Percentiles rank a stretch among this genome's conserved stretches.
Conservation (phyloP, 352 stramenopile species). For the Phytophthora sp. region DNA sequence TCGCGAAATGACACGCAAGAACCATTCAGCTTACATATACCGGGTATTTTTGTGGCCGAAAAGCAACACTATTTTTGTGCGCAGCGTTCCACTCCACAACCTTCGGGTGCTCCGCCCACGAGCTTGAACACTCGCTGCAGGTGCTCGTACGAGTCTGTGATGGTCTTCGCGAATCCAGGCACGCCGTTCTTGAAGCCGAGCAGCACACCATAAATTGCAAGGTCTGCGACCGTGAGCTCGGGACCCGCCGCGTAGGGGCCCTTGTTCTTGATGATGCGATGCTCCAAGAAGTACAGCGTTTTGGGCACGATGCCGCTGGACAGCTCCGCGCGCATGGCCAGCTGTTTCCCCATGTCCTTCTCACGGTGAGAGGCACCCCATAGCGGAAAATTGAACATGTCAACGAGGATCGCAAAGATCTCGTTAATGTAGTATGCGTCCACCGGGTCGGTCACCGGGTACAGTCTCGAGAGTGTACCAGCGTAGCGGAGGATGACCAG, state of each 20-base stretch:
- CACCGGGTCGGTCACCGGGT: constrained; percentile 46
- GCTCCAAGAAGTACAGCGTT: constrained; percentile 51
- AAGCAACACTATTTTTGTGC: constrained; percentile 20
- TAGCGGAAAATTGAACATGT: constrained; percentile 45
- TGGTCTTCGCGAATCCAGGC: constrained; percentile 33
- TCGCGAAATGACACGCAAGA: too few species aligned
- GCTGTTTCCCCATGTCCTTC: constrained; percentile 42
- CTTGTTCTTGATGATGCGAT: constrained; percentile 50
- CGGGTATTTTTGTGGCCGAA: too few species aligned
- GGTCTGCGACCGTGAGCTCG: constrained; percentile 55
- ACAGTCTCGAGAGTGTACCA: constrained; percentile 58
- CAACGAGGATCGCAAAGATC: constrained; percentile 44
- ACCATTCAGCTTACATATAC: too few species aligned
- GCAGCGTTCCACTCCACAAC: constrained; percentile 63
- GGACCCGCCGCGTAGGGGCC: constrained; percentile 41
- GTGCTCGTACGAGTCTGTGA: constrained; percentile 43
- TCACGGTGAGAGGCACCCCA: constrained; percentile 34
- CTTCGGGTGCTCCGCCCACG: constrained; percentile 52
- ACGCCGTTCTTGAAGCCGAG: constrained; percentile 43
- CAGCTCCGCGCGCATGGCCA: constrained; percentile 49
- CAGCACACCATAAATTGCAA: constrained; percentile 53
- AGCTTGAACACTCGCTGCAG: constrained; percentile 48
- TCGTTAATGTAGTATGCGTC: constrained; percentile 55
- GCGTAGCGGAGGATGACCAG: constrained; percentile 68
- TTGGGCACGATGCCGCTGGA: constrained; percentile 41